A percentile compares a stretch with the other conserved stretches of the same genome.
Evolutionary conservation across 106 monocot genomes (phyloP).

Genomic region (Dioscorea alata): DNA sequence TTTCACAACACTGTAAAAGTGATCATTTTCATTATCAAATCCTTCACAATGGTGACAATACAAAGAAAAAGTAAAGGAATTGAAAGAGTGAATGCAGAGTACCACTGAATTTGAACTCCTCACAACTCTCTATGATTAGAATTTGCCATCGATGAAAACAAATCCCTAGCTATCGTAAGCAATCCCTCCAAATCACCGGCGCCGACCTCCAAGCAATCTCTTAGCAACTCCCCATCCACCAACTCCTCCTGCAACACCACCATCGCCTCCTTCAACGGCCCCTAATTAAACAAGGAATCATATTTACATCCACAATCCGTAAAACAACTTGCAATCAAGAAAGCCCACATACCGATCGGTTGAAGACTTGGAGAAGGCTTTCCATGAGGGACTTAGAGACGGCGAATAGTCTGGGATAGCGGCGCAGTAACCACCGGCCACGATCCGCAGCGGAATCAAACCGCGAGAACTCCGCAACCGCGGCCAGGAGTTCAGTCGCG

Average conservation of each 20-base stretch:
- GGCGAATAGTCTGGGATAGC: constrained; percentile 19
- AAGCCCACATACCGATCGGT: constrained; percentile 34
- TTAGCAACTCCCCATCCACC: constrained; percentile 65
- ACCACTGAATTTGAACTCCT: no score
- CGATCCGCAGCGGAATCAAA: constrained; percentile 33
- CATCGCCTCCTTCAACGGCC: constrained; percentile 64
- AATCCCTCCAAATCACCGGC: constrained; percentile 67
- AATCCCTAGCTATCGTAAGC: constrained; percentile 30
- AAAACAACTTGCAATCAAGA: constrained; percentile 1
- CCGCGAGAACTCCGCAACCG: constrained; percentile 23
- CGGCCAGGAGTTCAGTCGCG: constrained; percentile 19
- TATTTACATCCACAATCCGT: background rate
- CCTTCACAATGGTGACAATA: no score
- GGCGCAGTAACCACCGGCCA: constrained; percentile 38
- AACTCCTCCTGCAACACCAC: constrained; percentile 63
- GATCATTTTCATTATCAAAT: no score
- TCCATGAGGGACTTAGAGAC: constrained; percentile 24
- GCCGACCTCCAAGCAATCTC: constrained; percentile 71
- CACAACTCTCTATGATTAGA: no score
- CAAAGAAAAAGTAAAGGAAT: no score
- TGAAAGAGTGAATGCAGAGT: no score
- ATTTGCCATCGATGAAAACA: constrained; percentile 26
- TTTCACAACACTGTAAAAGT: no score
- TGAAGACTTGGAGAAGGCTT: constrained; percentile 41
- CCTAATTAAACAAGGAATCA: constrained; percentile 25